A percentile compares a stretch with the other conserved stretches of the same genome.
These are phyloP conservation scores for Paramecium caudatum DNA, from an alignment of 73 alveolate species.

Conservation along the genomic window DNA sequence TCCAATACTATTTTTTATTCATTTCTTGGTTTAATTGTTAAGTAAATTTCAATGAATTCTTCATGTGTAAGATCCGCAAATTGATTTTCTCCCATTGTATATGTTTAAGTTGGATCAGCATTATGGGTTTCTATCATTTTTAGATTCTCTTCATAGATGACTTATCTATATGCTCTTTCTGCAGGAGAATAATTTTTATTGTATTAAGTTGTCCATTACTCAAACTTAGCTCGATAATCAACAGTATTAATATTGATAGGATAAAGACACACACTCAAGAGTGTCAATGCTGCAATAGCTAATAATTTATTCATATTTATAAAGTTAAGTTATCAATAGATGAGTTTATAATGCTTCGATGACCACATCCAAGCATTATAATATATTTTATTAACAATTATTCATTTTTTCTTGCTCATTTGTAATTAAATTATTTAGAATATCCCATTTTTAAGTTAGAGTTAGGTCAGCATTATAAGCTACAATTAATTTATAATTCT, in stretches of 20 bases:
- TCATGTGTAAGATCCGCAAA: conserved; percentile 71
- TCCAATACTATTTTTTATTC: background rate
- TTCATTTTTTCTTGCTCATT: too few relatives aligned
- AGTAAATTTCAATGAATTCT: conserved; percentile 62
- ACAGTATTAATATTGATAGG: too few relatives aligned
- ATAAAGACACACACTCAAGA: background rate
- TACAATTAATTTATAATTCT: too few relatives aligned
- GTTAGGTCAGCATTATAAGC: too few relatives aligned
- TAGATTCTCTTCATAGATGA: background rate
- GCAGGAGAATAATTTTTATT: conserved; percentile 18
- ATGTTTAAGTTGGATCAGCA: background rate
- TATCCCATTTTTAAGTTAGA: too few relatives aligned
- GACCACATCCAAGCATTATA: too few relatives aligned
- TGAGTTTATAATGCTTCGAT: too few relatives aligned
- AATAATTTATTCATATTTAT: background rate
- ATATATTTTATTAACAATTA: too few relatives aligned
- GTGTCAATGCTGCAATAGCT: background rate
- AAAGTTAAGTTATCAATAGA: too few relatives aligned
- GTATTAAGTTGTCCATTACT: background rate
- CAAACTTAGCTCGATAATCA: background rate
- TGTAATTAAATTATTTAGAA: too few relatives aligned
- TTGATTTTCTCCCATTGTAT: conserved; percentile 39
- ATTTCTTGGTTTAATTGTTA: conserved; percentile 26
- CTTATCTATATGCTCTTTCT: background rate
- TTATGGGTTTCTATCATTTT: background rate